Conservation (phyloP, 805 yeast genomes). For the Barnettozyma siamensis region DNA sequence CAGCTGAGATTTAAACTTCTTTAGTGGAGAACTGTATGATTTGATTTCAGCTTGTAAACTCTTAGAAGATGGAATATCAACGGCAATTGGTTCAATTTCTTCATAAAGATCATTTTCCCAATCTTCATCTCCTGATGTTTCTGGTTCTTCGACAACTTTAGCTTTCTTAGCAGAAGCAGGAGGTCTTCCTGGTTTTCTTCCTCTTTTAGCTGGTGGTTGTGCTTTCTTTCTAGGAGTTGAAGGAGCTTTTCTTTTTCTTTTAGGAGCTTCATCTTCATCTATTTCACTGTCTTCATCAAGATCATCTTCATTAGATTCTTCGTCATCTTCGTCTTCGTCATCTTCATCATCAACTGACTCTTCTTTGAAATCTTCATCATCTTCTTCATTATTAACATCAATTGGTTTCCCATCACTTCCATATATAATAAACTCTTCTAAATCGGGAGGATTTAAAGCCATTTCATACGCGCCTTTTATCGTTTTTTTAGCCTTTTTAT, state of each 20-base stretch:
- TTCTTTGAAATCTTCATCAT: constrained; percentile 27
- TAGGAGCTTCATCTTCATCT: constrained; percentile 1
- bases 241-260: constrained; percentile 15
- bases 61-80: constrained; percentile 15
- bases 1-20: constrained; percentile 27
- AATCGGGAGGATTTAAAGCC: constrained; percentile 46
- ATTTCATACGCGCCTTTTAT: constrained; percentile 47
- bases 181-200: constrained; percentile 7
- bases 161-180: constrained; percentile 4
- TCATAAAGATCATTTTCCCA: constrained; percentile 20
- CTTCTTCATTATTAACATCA: constrained; percentile 27
- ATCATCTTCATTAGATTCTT: constrained; percentile 19
- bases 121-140: constrained; percentile 23
- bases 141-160: constrained; percentile 16
- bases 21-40: constrained; percentile 18
- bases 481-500: constrained; percentile 37
- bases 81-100: constrained; percentile 16
- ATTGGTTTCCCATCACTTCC: constrained; percentile 38
- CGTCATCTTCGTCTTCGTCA: constrained; percentile 25
- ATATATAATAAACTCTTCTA: constrained; percentile 39
- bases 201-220: too few relatives aligned
- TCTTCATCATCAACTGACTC: constrained; percentile 26
- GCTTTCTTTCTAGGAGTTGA: constrained; percentile 12
- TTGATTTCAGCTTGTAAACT: constrained; percentile 12
- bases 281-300: constrained; percentile 20